Base-by-base conservation (phyloP, 495 filamentous ascomycete species). In the Trichoderma asperelloides region DNA sequence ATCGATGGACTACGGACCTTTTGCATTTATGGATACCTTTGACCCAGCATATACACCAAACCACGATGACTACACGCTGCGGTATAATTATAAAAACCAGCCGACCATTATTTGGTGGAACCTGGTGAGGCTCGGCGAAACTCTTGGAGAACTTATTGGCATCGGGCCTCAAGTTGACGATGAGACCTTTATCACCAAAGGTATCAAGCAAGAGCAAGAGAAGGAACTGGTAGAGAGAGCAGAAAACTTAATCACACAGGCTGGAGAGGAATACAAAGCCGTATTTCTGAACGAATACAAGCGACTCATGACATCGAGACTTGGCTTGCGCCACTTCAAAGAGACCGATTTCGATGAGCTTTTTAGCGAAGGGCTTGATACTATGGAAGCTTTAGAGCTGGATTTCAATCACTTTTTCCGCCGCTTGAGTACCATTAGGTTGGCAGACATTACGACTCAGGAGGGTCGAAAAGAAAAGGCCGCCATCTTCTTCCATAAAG, bases 21-120 rank as follows among this genome's bases (percentile, higher is more conserved):
- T 98, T 73, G 94, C 95, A 25, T 97, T 97, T 72, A 88, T 98
- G 81, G 90, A 97, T 75, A 92, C 90, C 70, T 98, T 98, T 73
- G 93, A 97, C 74, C 95, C 95, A 0, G 80, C 80, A 27, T 98
- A 97, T 76, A 98, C 95, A 0, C 95, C 95, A 6, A 98, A 98
- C 73, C 95, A 98, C 75, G 95, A 98, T 74, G 95, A 98, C 74
- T 84, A 89, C 71, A 83, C 88, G 78, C 77, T 96, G 18, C 86
- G 95, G 39, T 98, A 98, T 75, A 85, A 85, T 57, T 98, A 97
- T 81, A 87, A 87, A 66, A 97, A 97, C 77, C 95, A 98, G 72
- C 93, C 95, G 1, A 92, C 88, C 60, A 89, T 98, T 51, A 93
- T 98, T 73, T 98, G 95, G 95, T 98, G 95, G 95, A 98, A 98